These are phyloP conservation scores for Tetraselmis striata DNA, from an alignment of 139 green algal species.

Conservation along the genomic window DNA sequence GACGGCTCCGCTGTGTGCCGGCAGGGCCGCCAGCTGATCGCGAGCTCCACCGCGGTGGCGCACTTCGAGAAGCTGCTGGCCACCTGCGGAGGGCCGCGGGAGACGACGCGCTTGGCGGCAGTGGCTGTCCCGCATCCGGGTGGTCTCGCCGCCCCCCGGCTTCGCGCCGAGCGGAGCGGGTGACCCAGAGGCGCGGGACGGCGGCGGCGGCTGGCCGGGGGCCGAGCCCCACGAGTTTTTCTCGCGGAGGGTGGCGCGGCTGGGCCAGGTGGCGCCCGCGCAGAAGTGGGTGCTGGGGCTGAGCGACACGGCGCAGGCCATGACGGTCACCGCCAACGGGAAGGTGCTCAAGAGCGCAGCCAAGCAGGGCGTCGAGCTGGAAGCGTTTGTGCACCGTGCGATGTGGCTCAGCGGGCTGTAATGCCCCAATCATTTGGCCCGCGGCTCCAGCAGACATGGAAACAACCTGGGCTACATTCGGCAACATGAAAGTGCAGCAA, in stretches of 20 bases:
- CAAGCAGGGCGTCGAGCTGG: slow-evolving; percentile 31
- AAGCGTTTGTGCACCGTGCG: slow-evolving; percentile 36
- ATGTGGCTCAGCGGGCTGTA: slow-evolving; percentile 50
- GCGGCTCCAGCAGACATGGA: too few relatives aligned
- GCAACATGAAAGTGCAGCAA: too few relatives aligned
- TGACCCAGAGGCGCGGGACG: background rate
- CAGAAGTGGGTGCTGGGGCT: slow-evolving; percentile 40
- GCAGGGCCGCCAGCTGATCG: slow-evolving; percentile 17
- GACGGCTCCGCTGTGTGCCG: background rate
- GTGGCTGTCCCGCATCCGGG: slow-evolving; percentile 5
- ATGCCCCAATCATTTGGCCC: too few relatives aligned
- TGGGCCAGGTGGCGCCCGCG: slow-evolving; percentile 8
- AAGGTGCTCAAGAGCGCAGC: slow-evolving; percentile 23
- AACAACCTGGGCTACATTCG: too few relatives aligned
- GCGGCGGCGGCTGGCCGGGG: background rate
- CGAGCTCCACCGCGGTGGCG: slow-evolving; percentile 16
- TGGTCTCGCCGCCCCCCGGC: slow-evolving; percentile 11
- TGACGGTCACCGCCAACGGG: slow-evolving; percentile 49
- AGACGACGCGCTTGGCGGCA: slow-evolving; percentile 29
- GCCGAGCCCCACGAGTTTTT: background rate
- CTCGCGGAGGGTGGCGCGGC: background rate
- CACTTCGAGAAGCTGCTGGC: slow-evolving; percentile 44
- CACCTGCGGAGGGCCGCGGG: slow-evolving; percentile 23
- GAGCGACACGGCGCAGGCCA: slow-evolving; percentile 23
- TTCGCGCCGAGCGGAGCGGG: too few relatives aligned